Conservation (phyloP, 2,329 filamentous ascomycete species). For the Albifimbria verrucaria region DNA sequence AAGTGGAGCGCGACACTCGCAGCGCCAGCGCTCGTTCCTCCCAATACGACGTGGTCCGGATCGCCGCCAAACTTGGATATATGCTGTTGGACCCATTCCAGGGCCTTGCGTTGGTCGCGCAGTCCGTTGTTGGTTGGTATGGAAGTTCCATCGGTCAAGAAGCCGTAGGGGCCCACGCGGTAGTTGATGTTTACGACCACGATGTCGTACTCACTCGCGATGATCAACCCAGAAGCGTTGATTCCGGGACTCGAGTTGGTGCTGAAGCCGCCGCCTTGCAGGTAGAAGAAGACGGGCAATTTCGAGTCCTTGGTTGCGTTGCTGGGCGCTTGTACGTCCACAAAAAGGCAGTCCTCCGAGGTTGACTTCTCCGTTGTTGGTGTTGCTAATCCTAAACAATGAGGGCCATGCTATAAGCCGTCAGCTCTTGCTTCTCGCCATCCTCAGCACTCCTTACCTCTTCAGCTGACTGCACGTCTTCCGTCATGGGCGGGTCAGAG, state of each 20-base stretch:
- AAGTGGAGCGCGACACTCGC: constrained; percentile 64
- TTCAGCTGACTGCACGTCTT: constrained; percentile 50
- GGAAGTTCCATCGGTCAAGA: constrained; percentile 57
- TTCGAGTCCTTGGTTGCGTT: constrained; percentile 43
- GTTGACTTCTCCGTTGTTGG: constrained; percentile 7
- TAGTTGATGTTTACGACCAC: constrained; percentile 74
- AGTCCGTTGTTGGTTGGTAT: constrained; percentile 66
- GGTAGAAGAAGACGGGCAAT: constrained; percentile 60
- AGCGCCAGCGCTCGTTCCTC: constrained; percentile 66
- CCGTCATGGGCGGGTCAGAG: constrained; percentile 50
- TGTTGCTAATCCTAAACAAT: background rate
- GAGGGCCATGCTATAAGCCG: background rate
- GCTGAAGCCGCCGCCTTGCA: constrained; percentile 62
- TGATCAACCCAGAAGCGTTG: constrained; percentile 57
- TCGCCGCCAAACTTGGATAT: constrained; percentile 68
- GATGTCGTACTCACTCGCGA: constrained; percentile 56
- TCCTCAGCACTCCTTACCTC: constrained; percentile 41
- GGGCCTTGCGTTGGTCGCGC: constrained; percentile 64
- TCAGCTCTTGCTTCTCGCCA: background rate
- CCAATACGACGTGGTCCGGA: constrained; percentile 63
- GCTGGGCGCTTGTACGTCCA: constrained; percentile 61
- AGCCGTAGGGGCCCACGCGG: constrained; percentile 71
- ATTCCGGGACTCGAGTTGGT: constrained; percentile 44
- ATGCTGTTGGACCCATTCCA: constrained; percentile 67
- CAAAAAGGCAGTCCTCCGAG: constrained; percentile 67